Conservation (phyloP, 2,329 filamentous ascomycete species). For the Scedosporium boydii region DNA sequence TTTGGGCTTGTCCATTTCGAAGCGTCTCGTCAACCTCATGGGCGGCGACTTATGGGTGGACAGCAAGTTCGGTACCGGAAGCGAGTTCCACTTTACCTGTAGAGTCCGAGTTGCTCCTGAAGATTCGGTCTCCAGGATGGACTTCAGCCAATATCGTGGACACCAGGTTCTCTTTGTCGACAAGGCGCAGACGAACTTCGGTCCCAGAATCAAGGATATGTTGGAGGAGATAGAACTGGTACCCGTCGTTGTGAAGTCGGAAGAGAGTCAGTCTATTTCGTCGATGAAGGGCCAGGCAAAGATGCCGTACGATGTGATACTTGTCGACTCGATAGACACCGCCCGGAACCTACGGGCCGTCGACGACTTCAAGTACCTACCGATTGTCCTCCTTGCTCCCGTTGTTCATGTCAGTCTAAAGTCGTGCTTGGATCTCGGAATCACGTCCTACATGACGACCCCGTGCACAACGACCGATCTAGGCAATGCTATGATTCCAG, state of each 20-base stretch:
- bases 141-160: constrained; percentile 79
- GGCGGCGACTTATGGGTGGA: constrained; percentile 94
- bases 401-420: constrained; percentile 86
- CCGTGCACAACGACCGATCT: constrained; percentile 90
- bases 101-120: constrained; percentile 75
- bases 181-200: constrained; percentile 72
- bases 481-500: constrained; percentile 92
- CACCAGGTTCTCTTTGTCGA: constrained; percentile 94
- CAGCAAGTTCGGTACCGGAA: constrained; percentile 83
- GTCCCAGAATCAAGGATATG: constrained; percentile 68
- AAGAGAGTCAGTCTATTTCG: constrained; percentile 50
- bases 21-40: constrained; percentile 91
- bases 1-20: constrained; percentile 88
- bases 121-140: constrained; percentile 61
- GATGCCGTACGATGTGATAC: constrained; percentile 83
- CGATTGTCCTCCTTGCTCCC: constrained; percentile 84
- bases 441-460: constrained; percentile 98
- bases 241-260: constrained; percentile 77
- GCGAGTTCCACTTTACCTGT: constrained; percentile 94
- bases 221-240: constrained; percentile 69
- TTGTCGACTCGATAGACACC: constrained; percentile 88
- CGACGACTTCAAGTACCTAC: constrained; percentile 96
- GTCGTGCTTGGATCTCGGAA: constrained; percentile 86
- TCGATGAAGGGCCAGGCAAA: constrained; percentile 44
- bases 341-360: constrained; percentile 77